Evolutionary conservation across 192 early-diverging fungal species (phyloP).

Genomic region (Dimargaris xerosporica): DNA sequence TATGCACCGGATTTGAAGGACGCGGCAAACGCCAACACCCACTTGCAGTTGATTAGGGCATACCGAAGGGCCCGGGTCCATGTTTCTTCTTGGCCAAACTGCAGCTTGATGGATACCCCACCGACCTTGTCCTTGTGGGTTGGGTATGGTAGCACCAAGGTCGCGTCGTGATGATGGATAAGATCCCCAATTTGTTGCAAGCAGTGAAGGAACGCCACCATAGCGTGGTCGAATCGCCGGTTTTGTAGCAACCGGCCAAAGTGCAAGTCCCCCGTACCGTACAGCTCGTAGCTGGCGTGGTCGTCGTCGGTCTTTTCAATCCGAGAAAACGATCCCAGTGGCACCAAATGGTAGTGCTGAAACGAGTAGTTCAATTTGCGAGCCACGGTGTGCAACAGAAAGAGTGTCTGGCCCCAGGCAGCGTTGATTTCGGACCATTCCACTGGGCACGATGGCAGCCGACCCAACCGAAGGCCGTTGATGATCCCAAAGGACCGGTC

Average conservation of each 20-base stretch:
- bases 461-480: slow-evolving; percentile 82
- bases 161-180: slow-evolving; percentile 52
- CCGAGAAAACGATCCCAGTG: slow-evolving; percentile 81
- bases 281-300: slow-evolving; percentile 62
- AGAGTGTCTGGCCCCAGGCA: slow-evolving; percentile 77
- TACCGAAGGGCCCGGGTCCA: slow-evolving; percentile 89
- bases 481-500: slow-evolving; percentile 82
- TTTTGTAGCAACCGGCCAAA: slow-evolving; percentile 64
- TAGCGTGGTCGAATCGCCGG: slow-evolving; percentile 70
- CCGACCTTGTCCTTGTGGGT: slow-evolving; percentile 85
- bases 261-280: slow-evolving; percentile 71
- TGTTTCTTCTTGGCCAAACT: slow-evolving; percentile 79
- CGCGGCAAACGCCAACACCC: slow-evolving; percentile 63
- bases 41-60: slow-evolving; percentile 79
- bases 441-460: slow-evolving; percentile 57
- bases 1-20: too few species aligned
- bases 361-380: slow-evolving; percentile 72
- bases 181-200: slow-evolving; percentile 76
- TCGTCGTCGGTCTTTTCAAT: slow-evolving; percentile 76
- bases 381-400: slow-evolving; percentile 77
- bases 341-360: slow-evolving; percentile 65
- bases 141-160: slow-evolving; percentile 71
- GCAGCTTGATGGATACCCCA: slow-evolving; percentile 60
- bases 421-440: slow-evolving; percentile 97
- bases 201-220: slow-evolving; percentile 82